These are phyloP conservation scores for Boletus sensibilis DNA, from an alignment of 768 basidiomycete genomes.

Conservation along the genomic window DNA sequence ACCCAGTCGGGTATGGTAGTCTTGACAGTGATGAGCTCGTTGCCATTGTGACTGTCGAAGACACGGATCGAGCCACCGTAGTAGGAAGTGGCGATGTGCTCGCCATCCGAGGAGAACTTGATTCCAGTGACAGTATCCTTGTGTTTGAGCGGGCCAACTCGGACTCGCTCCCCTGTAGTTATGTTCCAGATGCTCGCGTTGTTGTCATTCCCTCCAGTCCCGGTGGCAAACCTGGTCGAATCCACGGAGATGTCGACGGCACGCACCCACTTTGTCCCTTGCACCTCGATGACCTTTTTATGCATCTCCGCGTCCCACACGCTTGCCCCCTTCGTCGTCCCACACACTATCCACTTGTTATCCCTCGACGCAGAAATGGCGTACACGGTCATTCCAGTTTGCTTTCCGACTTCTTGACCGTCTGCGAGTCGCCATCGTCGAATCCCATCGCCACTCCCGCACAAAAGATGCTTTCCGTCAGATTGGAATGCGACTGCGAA, in stretches of 20 bases:
- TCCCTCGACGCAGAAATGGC: not conserved
- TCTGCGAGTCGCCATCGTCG: not conserved
- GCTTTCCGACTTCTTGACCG: not conserved
- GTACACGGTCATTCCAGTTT: not conserved
- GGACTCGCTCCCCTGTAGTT: not conserved
- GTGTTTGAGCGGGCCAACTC: not conserved
- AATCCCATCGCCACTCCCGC: not conserved
- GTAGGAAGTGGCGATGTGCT: not conserved
- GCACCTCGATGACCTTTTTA: not conserved
- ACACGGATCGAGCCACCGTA: rapidly evolving
- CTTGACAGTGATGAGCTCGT: not conserved
- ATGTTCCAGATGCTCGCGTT: not conserved
- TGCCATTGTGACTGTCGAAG: not conserved
- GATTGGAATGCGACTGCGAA: not conserved
- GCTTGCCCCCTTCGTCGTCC: not conserved
- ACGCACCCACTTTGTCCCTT: not conserved
- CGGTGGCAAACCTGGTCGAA: not conserved
- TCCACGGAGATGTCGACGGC: not conserved
- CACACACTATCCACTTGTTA: not conserved
- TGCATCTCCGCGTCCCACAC: not conserved
- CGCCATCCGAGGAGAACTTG: not conserved
- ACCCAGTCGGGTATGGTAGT: too few relatives aligned
- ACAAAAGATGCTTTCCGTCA: not conserved
- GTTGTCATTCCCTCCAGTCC: not conserved
- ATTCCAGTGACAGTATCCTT: not conserved